Evolutionary conservation across 495 filamentous ascomycete species (phyloP), one percentile per base, ranked within the genome.

Genomic region (Pseudomonodictys pantanalensis): DNA sequence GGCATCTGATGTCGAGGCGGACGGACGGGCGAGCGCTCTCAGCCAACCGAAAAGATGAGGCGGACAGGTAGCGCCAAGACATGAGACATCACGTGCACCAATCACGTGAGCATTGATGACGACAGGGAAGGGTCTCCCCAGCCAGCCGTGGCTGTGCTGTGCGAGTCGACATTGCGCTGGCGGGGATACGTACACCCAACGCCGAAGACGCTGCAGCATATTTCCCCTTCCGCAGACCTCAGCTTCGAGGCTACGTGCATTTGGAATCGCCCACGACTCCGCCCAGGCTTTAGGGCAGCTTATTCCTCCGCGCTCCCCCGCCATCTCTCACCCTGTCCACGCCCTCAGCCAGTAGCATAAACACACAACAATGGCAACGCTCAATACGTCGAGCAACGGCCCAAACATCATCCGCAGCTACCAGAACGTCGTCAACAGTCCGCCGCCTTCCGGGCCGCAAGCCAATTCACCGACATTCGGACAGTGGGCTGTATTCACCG

Each of bases 381-480:
- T 99, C 62, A 97, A 99, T 71, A 78, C 90, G 56, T 96, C 92
- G 52, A 81, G 81, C 73, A 91, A 97, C 74, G 91, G 95, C 20
- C 85, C 91, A 32, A 92, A 91, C 30, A 96, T 97, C 72, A 88
- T 85, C 52, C 88, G 86, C 72, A 95, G 91, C 75, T 99, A 99
- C 74, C 85, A 92, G 69, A 83, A 85, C 33, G 85, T 99, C 51
- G 79, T 97, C 70, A 87, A 95, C 67, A 81, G 85, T 58, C 74
- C 84, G 45, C 76, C 79, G 43, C 78, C 87, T 12, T 81, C 87
- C 30, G 85, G 85, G 4, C 79, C 80, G 32, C 78, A 81, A 30
- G 84, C 83, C 46, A 79, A 77, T 61, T 87, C 86, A 38, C 76
- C 83, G n/a, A 86, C 85, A 8, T 86, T 86, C 70, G 88, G 78